A percentile compares a stretch with the other conserved stretches of the same genome.
Evolutionary conservation across 108 stramenopile species (phyloP).

Genomic region (Asterionellopsis glacialis): DNA sequence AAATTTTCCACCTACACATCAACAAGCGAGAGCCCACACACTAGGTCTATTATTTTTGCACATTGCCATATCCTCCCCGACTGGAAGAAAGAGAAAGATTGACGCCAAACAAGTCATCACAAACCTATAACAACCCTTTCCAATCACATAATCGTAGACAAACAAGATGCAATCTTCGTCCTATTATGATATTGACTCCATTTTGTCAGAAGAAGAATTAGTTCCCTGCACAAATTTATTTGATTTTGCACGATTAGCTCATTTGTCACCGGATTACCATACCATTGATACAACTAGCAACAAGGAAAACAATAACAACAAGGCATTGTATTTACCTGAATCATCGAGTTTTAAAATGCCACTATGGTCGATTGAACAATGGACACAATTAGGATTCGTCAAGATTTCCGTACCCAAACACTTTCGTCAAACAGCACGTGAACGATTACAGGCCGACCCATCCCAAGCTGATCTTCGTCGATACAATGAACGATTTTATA

Average conservation of each 20-base stretch:
- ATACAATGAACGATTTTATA: too few relatives aligned
- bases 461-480: conserved; percentile 60
- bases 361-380: conserved; percentile 73
- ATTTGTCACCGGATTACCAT: conserved; percentile 72
- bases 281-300: conserved; percentile 1
- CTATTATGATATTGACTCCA: conserved; percentile 91
- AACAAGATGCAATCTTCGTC: too few relatives aligned
- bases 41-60: too few relatives aligned
- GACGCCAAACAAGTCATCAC: too few relatives aligned
- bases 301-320: conserved; percentile 7
- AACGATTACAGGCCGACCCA: conserved; percentile 69
- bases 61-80: too few relatives aligned
- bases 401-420: conserved; percentile 53
- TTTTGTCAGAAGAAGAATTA: conserved; percentile 94
- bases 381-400: conserved; percentile 70
- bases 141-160: too few relatives aligned
- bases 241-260: conserved; percentile 75
- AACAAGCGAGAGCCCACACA: too few relatives aligned
- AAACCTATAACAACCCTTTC: too few relatives aligned
- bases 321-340: conserved; percentile 36
- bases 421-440: conserved; percentile 59
- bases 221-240: conserved; percentile 77
- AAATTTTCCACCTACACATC: too few relatives aligned
- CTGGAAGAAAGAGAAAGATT: too few relatives aligned
- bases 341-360: conserved; percentile 66